phyloP scores from a whole-genome alignment of 306 rosid species.

The Astragalus glycyphyllos region DNA sequence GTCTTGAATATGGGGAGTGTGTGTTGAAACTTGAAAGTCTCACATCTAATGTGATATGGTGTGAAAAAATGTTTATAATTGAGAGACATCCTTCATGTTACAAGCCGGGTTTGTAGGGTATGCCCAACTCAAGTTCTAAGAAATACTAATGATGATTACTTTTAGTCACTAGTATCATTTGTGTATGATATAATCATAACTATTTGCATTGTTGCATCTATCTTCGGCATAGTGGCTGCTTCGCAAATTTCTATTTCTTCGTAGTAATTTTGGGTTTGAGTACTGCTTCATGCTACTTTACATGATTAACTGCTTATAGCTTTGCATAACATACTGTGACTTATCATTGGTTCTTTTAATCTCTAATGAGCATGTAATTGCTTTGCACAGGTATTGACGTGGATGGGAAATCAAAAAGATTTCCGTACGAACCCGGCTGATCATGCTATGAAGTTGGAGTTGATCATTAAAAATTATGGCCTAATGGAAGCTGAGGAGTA shows the following conservation, averaged over 20 bases:
- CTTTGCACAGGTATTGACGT: conserved; percentile 57
- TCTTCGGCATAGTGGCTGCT: not conserved
- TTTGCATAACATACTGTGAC: not conserved
- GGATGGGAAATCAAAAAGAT: conserved; percentile 62
- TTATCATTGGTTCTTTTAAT: conserved; percentile 7
- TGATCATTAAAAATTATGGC: conserved; percentile 57
- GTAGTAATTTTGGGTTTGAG: not conserved
- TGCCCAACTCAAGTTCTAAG: too few relatives aligned
- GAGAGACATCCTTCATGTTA: too few relatives aligned
- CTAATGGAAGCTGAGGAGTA: conserved; percentile 69
- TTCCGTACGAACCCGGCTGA: conserved; percentile 53
- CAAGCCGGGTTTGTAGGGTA: too few relatives aligned
- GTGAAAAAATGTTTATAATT: too few relatives aligned
- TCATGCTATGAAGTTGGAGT: conserved; percentile 64
- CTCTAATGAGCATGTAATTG: not conserved
- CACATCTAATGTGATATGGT: too few relatives aligned
- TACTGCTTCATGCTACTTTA: not conserved
- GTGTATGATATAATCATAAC: not conserved
- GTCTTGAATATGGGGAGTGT: too few relatives aligned
- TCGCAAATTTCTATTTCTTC: not conserved
- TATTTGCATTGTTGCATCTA: not conserved
- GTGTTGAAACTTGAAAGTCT: too few relatives aligned
- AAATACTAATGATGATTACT: not conserved
- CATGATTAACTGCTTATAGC: too few relatives aligned
- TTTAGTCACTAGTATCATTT: not conserved